These are phyloP conservation scores for Eutypa lata DNA, from an alignment of 2,329 filamentous ascomycete species.

Conservation along the genomic window DNA sequence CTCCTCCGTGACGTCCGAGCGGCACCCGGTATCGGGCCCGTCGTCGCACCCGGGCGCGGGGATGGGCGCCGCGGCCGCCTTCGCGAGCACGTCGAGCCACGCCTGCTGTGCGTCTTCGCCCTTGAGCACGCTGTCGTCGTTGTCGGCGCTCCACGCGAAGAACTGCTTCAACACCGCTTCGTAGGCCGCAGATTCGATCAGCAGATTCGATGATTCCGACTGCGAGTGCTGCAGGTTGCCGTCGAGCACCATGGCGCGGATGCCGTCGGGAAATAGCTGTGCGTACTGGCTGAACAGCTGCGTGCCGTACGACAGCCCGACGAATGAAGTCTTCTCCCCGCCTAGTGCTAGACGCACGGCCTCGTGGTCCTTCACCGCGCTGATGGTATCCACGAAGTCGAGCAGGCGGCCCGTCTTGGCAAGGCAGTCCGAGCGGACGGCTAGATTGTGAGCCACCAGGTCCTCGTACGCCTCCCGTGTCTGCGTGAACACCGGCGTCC, in stretches of 20 bases:
- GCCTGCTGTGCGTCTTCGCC: constrained; percentile 24
- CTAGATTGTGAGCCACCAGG: constrained; percentile 35
- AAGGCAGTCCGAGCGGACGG: constrained; percentile 36
- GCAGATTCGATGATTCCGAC: constrained; percentile 29
- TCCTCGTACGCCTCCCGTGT: constrained; percentile 34
- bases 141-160: constrained; percentile 33
- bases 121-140: constrained; percentile 27
- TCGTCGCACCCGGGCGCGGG: constrained; percentile 32
- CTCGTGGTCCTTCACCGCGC: constrained; percentile 28
- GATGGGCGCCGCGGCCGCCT: constrained; percentile 30
- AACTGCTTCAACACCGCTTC: constrained; percentile 33
- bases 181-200: constrained; percentile 34
- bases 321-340: constrained; percentile 23
- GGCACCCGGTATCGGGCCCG: constrained; percentile 13
- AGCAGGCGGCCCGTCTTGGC: constrained; percentile 36
- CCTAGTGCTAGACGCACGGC: constrained; percentile 26
- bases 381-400: constrained; percentile 39
- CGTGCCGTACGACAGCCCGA: constrained; percentile 44
- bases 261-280: constrained; percentile 38
- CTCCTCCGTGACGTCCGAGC: constrained; percentile 26
- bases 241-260: constrained; percentile 41
- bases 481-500: constrained; percentile 32
- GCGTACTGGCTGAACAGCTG: constrained; percentile 42
- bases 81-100: constrained; percentile 24
- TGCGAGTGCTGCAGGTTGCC: constrained; percentile 40